Percentiles rank a stretch among this genome's conserved stretches.
These are phyloP conservation scores for Pleurotus salmoneostramineus DNA, from an alignment of 768 basidiomycete species.

Conservation along the genomic window DNA sequence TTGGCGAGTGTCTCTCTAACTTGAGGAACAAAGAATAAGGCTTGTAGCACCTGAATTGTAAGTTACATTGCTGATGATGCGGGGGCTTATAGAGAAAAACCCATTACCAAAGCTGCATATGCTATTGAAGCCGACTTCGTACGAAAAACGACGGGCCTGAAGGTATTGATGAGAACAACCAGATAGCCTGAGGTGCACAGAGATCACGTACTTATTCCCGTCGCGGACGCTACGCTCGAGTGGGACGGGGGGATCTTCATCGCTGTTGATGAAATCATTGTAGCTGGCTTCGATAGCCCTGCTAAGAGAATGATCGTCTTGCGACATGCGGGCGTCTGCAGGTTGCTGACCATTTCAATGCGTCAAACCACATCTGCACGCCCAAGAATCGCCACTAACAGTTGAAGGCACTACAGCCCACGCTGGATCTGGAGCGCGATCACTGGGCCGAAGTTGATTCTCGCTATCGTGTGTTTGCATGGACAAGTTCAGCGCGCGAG, in stretches of 20 bases:
- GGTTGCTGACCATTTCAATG: conserved; percentile 23
- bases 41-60: conserved; percentile 42
- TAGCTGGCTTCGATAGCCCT: conserved; percentile 60
- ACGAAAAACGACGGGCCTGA: conserved; percentile 70
- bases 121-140: conserved; percentile 45
- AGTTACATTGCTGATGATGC: not conserved
- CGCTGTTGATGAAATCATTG: conserved; percentile 46
- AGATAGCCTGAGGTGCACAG: not conserved
- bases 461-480: conserved; percentile 36
- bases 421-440: conserved; percentile 57
- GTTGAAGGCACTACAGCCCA: conserved; percentile 73
- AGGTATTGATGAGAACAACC: not conserved
- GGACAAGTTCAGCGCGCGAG: conserved; percentile 50
- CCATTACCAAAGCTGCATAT: conserved; percentile 55
- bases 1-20: conserved; percentile 42
- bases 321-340: conserved; percentile 28
- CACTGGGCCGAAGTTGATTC: conserved; percentile 52
- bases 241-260: conserved; percentile 42
- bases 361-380: not conserved
- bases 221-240: conserved; percentile 50
- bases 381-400: conserved; percentile 29
- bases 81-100: conserved; percentile 5
- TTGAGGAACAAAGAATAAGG: conserved; percentile 69
- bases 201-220: conserved; percentile 47
- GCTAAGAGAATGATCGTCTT: conserved; percentile 60